Conservation (phyloP, 495 filamentous ascomycete species). For the Penicillium crystallinum region DNA sequence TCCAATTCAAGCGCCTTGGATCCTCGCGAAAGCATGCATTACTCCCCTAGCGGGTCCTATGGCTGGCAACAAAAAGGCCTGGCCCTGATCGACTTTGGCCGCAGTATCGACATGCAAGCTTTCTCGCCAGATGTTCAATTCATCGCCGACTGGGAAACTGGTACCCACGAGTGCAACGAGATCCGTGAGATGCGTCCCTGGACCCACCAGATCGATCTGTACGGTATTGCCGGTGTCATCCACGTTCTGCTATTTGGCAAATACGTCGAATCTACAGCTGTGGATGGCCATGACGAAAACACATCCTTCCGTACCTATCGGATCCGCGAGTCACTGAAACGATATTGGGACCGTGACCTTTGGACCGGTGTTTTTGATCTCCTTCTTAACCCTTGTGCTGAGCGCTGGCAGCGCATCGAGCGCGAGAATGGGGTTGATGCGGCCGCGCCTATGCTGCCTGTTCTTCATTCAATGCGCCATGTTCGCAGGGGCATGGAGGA, state of each 20-base stretch:
- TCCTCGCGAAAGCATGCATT: conserved; percentile 43
- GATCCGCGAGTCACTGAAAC: conserved; percentile 72
- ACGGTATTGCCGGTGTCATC: conserved; percentile 80
- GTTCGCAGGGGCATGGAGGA: conserved; percentile 76
- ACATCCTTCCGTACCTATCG: conserved; percentile 48
- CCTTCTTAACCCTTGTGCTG: conserved; percentile 68
- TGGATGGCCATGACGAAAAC: conserved; percentile 28
- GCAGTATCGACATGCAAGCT: conserved; percentile 85
- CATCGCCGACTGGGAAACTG: conserved; percentile 89
- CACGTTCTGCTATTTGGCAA: conserved; percentile 87
- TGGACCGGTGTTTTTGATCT: conserved; percentile 83
- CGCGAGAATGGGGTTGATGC: conserved; percentile 45
- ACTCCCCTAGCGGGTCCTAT: conserved; percentile 61
- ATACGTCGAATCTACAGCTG: conserved; percentile 78
- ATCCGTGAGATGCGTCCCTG: conserved; percentile 88
- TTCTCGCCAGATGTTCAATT: conserved; percentile 78
- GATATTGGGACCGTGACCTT: conserved; percentile 93
- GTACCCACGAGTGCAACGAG: conserved; percentile 81
- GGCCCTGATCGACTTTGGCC: conserved; percentile 87
- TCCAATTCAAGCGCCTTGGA: conserved; percentile 45
- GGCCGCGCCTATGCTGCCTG: conserved; percentile 49
- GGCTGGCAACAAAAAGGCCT: conserved; percentile 82
- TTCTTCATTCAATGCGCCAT: conserved; percentile 57
- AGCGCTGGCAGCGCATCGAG: conserved; percentile 48
- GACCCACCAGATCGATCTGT: conserved; percentile 96